Base-by-base conservation (phyloP, 2,329 filamentous ascomycete genomes). In the Nemania sp. region DNA sequence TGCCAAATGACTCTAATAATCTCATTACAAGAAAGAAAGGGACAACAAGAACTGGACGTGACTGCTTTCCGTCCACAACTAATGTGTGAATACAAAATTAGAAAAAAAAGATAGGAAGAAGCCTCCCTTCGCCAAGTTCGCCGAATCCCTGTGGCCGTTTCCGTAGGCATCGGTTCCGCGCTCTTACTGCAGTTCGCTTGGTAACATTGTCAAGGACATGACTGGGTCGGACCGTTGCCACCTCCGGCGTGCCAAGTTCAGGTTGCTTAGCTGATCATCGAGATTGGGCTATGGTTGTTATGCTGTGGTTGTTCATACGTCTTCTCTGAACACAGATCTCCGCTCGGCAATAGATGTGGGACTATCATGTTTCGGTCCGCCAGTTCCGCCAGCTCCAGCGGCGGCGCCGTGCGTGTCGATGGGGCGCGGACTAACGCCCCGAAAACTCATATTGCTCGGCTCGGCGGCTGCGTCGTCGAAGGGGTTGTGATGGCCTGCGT, bases 381-480 rank as follows among this genome's bases (percentile, higher is more conserved):
- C 54, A 36, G 44, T 17, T n/a, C n/a, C 59, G 15, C 43, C 45
- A 22, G 33, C 36, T 5, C 55, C 45, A 6, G 56, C 39, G 1
- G 57, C 36, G 2, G 51, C 49, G 22, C 22, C 52, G 26, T 26
- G 69, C 24, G 78, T 79, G 44, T 84, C 77, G 61, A 60, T 82
- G n/a, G 90, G 90, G 61, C 89, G 72, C 3, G 90, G 89, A 70
- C 89, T 93, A 24, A 92, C 84, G 22, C 88, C 88, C 50, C 89
- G 75, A 71, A 90, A 64, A 68, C 77, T 81, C 52, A 83, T 66
- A 65, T 81, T 82, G 57, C 83, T 86, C 58, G 79, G 75, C 68
- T 84, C 84, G 4, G 81, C 83, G 24, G 82, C 79, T 47, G 74
- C 64, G 63, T 90, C 88, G 48, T 86, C 87, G 67, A 92, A 92